Evolutionary conservation across 1,284 basidiomycete genomes (phyloP).

Genomic region (Sphaerobolus stellatus): DNA sequence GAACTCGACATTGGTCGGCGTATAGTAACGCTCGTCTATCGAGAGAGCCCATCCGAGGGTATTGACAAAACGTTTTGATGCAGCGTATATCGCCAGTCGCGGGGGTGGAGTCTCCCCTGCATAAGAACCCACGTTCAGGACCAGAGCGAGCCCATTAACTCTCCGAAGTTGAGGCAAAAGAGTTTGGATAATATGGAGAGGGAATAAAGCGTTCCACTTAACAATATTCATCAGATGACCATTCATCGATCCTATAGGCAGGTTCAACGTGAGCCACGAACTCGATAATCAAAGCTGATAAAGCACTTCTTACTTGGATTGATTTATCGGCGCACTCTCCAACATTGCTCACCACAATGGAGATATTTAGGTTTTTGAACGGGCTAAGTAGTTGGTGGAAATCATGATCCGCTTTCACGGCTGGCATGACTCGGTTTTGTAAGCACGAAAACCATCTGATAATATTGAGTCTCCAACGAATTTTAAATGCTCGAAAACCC

Average conservation of each 20-base stretch:
- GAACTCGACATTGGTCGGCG: slow-evolving; percentile 3
- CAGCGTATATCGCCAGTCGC: slow-evolving; percentile 4
- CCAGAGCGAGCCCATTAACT: background rate
- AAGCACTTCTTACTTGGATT: background rate
- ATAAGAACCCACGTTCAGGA: slow-evolving; percentile 3
- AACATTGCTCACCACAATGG: slow-evolving; percentile 6
- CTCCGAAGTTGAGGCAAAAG: slow-evolving; percentile 4
- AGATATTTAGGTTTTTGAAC: slow-evolving; percentile 6
- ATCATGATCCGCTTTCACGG: background rate
- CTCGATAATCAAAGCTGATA: background rate
- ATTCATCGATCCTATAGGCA: slow-evolving; percentile 6
- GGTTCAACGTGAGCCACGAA: no score
- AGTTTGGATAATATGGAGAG: background rate
- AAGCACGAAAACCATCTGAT: no score
- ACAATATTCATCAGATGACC: background rate
- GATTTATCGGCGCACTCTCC: background rate
- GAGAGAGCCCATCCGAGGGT: background rate
- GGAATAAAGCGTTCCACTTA: slow-evolving; percentile 7
- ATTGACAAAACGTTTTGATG: slow-evolving; percentile 7
- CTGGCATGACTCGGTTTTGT: no score
- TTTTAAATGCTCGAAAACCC: no score
- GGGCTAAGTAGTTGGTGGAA: slow-evolving; percentile 1
- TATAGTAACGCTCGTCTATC: slow-evolving; percentile 8
- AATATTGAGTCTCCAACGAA: no score
- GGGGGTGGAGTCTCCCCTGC: slow-evolving; percentile 1